Evolutionary conservation across 2,329 filamentous ascomycete genomes (phyloP), one percentile per base, ranked within the genome.

Genomic region (Aureobasidium sp.): DNA sequence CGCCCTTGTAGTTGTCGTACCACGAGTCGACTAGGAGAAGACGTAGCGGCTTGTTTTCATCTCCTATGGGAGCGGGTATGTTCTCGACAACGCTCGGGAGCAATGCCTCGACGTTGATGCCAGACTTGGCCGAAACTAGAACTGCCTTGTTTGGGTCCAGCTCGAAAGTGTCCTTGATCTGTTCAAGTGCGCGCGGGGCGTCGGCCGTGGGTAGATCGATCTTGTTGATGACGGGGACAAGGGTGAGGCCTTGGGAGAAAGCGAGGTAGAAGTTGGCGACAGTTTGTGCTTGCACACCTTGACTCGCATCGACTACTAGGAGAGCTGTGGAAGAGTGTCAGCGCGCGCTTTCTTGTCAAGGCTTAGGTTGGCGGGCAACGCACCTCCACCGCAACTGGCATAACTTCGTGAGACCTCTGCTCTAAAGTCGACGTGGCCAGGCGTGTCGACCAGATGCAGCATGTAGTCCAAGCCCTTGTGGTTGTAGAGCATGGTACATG

Each of bases 191-290:
- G 31, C 91, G 82, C 31, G 87, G 84, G n/a, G 92, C 82, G 70
- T 99, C 94, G 7, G 94, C 91, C 12, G 91, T 90, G 0, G 89
- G 87, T 70, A 99, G 83, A 73, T 99, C 94, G 60, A 99, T 88
- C 79, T 99, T 99, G 79, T 99, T 99, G 70, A 99, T 84, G 27
- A 99, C 90, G 0, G 94, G 94, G 3, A 99, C 85, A 64, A 99
- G 82, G 24, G 86, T 82, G 57, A 99, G 78, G 17, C 91, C 90
- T 73, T 97, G 91, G 1, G 93, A 87, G 75, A 99, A 99, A 8
- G 94, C 94, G 27, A 97, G 85, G 73, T 97, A 97, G 77, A 99
- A 99, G 75, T 99, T 99, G 64, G 94, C 94, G 9, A 99, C 94
- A 0, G 94, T 99, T 79, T 99, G 94, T 5, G 94, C 94, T 77